A percentile compares a stretch with the other conserved stretches of the same genome.
Evolutionary conservation across 768 basidiomycete species (phyloP).

Genomic region (Glaciozyma antarctica): DNA sequence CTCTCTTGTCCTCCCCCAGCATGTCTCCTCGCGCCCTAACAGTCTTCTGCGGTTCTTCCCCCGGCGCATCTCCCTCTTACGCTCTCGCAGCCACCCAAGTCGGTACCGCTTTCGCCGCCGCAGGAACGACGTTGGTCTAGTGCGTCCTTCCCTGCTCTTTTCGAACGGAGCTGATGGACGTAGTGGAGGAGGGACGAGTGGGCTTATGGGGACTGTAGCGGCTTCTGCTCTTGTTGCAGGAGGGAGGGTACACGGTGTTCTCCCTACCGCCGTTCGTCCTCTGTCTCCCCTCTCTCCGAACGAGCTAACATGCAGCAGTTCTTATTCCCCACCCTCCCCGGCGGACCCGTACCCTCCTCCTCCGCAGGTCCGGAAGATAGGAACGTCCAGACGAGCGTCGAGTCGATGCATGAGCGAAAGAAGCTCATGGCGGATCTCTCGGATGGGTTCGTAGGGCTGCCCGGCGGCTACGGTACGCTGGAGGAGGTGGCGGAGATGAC

Average conservation of each 20-base stretch:
- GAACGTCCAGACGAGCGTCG: constrained; percentile 16
- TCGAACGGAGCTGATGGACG: not conserved
- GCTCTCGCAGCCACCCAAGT: constrained; percentile 51
- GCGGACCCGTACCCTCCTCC: not conserved
- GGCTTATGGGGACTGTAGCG: constrained; percentile 35
- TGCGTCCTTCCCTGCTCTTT: too few relatives aligned
- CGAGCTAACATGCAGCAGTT: not conserved
- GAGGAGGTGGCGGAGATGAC: constrained; percentile 85
- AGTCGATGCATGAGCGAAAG: constrained; percentile 72
- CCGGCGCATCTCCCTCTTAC: constrained; percentile 56
- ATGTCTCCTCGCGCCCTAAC: not conserved
- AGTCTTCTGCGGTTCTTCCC: constrained; percentile 69
- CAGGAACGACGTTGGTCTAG: constrained; percentile 38
- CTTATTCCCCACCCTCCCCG: not conserved
- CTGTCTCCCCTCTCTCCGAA: not conserved
- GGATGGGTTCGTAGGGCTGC: constrained; percentile 67
- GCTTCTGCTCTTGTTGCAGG: constrained; percentile 31
- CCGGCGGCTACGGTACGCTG: constrained; percentile 89
- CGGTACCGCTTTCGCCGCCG: constrained; percentile 38
- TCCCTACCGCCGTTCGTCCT: constrained; percentile 37
- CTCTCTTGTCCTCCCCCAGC: not conserved
- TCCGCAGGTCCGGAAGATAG: not conserved
- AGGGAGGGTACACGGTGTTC: constrained; percentile 42
- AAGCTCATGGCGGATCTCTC: constrained; percentile 76
- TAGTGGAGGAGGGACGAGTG: constrained; percentile 31